Conservation (phyloP, 2,329 filamentous ascomycete genomes). For the Chaetomiaceae sp. region DNA sequence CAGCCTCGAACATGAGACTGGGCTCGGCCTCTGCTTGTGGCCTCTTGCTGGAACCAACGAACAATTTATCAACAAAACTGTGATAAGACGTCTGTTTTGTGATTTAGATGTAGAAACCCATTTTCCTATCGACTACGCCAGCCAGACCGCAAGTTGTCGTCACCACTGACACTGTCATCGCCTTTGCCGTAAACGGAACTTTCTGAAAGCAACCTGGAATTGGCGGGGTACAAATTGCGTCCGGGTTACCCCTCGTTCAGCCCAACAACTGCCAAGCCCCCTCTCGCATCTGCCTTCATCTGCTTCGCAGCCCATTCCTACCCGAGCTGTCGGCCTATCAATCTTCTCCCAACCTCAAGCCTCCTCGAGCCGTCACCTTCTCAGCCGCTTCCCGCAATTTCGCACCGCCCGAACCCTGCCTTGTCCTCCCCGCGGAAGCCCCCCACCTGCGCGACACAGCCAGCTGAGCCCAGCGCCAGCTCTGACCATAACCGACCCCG, state of each 20-base stretch:
- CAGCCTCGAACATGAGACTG: constrained; percentile 1
- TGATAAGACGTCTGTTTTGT: not conserved
- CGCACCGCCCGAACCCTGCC: constrained; percentile 16
- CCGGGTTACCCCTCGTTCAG: constrained; percentile 19
- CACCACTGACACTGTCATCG: not conserved
- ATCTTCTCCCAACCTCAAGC: not conserved
- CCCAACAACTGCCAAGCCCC: constrained; percentile 24
- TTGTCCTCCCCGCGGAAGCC: not conserved
- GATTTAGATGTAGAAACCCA: not conserved
- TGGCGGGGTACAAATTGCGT: constrained; percentile 9
- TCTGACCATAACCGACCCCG: constrained; percentile 5
- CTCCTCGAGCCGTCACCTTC: constrained; percentile 1
- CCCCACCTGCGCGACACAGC: constrained; percentile 11
- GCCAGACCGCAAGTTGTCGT: not conserved
- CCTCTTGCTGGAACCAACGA: not conserved
- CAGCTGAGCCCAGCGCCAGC: not conserved
- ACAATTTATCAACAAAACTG: not conserved
- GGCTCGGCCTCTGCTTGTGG: not conserved
- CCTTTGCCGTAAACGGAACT: not conserved
- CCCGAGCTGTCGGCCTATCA: constrained; percentile 9
- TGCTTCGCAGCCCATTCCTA: constrained; percentile 20
- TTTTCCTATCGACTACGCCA: not conserved
- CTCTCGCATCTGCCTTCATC: constrained; percentile 10
- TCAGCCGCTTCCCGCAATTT: constrained; percentile 16
- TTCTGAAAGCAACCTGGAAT: not conserved